These are phyloP conservation scores for Ephemerocybe angulata DNA, from an alignment of 768 basidiomycete genomes.

Conservation along the genomic window DNA sequence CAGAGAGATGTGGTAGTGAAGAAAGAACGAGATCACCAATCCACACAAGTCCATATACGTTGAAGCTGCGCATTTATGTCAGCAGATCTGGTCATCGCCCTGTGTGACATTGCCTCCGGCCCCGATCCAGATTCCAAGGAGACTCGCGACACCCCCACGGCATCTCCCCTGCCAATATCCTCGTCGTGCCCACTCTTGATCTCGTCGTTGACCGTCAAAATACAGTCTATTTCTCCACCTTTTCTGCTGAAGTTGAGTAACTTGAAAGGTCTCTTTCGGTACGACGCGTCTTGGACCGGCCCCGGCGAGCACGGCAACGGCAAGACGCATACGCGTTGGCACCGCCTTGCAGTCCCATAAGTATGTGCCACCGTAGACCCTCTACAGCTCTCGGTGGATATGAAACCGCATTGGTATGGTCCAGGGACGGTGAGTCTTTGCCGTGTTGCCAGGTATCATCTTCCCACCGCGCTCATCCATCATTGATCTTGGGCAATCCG, in stretches of 20 bases:
- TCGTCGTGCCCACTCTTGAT: too few relatives aligned
- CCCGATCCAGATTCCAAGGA: neutral
- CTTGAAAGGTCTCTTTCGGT: too few relatives aligned
- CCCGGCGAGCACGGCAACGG: neutral
- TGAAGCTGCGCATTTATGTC: slow-evolving; percentile 31
- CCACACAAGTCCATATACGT: slow-evolving; percentile 24
- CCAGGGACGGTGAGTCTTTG: neutral
- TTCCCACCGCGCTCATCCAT: too few relatives aligned
- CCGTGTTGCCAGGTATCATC: neutral
- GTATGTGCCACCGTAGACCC: neutral
- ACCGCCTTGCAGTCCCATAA: neutral
- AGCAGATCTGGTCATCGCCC: slow-evolving; percentile 3
- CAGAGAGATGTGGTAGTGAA: slow-evolving; percentile 28
- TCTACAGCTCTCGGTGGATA: neutral
- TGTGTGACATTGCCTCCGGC: too few relatives aligned
- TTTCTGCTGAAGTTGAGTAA: too few relatives aligned
- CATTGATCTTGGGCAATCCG: too few relatives aligned
- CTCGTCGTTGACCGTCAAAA: neutral
- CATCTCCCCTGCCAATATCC: too few relatives aligned
- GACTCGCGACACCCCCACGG: too few relatives aligned
- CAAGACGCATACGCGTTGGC: neutral
- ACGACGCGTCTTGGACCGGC: neutral
- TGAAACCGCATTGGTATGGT: neutral
- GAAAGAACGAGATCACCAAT: slow-evolving; percentile 16
- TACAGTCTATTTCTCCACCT: neutral